Evolutionary conservation across 2,329 filamentous ascomycete genomes (phyloP).

Genomic region (Pezicula neosporulosa): DNA sequence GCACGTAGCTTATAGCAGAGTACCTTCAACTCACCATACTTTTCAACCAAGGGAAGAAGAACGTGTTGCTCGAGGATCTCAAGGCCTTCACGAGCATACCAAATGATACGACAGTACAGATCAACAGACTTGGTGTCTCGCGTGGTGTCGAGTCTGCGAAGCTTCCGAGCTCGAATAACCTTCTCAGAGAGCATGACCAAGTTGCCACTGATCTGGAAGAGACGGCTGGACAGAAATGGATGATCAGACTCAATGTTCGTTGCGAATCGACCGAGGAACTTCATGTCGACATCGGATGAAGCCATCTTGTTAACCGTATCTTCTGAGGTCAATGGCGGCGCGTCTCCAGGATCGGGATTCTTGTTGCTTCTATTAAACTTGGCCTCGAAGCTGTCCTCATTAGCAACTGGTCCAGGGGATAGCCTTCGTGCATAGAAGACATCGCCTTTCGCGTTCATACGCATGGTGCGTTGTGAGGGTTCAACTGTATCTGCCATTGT

Average conservation of each 20-base stretch:
- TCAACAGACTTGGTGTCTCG: conserved; percentile 76
- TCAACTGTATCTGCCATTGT: neutral
- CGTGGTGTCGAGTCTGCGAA: conserved; percentile 77
- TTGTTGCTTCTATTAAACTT: neutral
- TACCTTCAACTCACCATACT: conserved; percentile 80
- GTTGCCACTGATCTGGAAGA: conserved; percentile 88
- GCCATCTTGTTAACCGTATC: conserved; percentile 59
- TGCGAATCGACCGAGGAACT: conserved; percentile 88
- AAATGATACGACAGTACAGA: conserved; percentile 88
- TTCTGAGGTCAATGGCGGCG: neutral
- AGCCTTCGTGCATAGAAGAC: neutral
- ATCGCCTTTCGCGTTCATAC: neutral
- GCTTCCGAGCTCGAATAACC: conserved; percentile 76
- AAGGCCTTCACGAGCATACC: conserved; percentile 89
- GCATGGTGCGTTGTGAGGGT: neutral
- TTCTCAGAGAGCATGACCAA: conserved; percentile 85
- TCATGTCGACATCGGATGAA: conserved; percentile 95
- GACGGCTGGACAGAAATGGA: conserved; percentile 72
- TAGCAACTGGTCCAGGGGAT: neutral
- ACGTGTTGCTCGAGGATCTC: conserved; percentile 86
- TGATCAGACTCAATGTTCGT: conserved; percentile 75
- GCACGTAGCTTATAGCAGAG: conserved; percentile 88
- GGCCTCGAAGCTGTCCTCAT: neutral
- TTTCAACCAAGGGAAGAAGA: conserved; percentile 80
- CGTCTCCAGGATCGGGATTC: neutral